Evolutionary conservation across 2,329 filamentous ascomycete species (phyloP).

Genomic region (Cytospora schulzeri): DNA sequence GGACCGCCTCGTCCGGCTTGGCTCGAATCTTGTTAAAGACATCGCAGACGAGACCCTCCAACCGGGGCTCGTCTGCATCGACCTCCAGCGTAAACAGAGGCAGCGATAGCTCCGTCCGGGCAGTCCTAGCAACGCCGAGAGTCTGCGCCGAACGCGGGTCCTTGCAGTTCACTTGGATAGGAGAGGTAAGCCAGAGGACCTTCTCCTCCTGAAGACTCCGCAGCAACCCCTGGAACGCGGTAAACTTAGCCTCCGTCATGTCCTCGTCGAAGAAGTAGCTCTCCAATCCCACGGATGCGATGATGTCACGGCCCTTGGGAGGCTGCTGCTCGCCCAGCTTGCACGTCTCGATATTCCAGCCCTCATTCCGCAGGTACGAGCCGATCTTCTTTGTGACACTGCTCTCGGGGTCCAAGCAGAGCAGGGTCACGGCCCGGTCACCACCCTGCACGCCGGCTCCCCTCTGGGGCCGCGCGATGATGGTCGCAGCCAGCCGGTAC

Average conservation of each 20-base stretch:
- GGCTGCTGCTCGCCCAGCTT: too few relatives aligned
- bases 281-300: too few relatives aligned
- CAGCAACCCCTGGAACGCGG: too few relatives aligned
- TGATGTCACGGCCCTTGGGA: too few relatives aligned
- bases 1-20: not conserved
- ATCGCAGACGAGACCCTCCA: not conserved
- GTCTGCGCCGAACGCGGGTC: constrained; percentile 1
- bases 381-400: too few relatives aligned
- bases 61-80: not conserved
- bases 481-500: not conserved
- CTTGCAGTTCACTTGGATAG: not conserved
- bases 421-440: too few relatives aligned
- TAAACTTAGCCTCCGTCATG: too few relatives aligned
- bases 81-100: constrained; percentile 2
- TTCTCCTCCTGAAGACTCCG: not conserved
- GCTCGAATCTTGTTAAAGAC: constrained; percentile 1
- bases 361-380: too few relatives aligned
- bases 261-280: too few relatives aligned
- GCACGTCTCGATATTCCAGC: too few relatives aligned
- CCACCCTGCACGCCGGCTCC: too few relatives aligned
- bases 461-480: not conserved
- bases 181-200: constrained; percentile 8
- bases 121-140: constrained; percentile 2
- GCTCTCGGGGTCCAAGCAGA: too few relatives aligned
- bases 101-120: constrained; percentile 1